Percentiles rank a stretch among this genome's conserved stretches.
These are phyloP conservation scores for Straminergon stramineum DNA, from an alignment of 225 moss, liverwort and hornwort genomes.

Conservation along the genomic window DNA sequence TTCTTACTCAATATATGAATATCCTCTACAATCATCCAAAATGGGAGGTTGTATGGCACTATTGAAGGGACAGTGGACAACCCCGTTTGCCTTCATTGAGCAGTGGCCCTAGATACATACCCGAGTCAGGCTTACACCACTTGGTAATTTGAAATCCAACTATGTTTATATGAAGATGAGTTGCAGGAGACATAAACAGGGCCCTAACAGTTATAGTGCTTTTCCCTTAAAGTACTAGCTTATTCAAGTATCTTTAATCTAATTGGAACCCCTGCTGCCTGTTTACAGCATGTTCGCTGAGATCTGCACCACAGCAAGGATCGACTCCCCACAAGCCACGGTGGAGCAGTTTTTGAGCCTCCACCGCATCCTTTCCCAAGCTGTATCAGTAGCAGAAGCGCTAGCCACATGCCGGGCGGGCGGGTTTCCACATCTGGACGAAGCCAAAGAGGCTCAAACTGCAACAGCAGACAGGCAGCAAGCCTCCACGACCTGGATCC, in stretches of 20 bases:
- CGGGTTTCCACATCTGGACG: constrained; percentile 1
- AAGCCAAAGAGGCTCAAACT: constrained; percentile 34
- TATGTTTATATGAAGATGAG: neutral
- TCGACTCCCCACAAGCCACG: constrained; percentile 61
- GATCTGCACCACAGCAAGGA: constrained; percentile 57
- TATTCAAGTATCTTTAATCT: neutral
- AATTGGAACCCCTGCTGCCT: neutral
- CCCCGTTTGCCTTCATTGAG: neutral
- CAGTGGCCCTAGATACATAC: neutral
- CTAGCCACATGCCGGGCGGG: constrained; percentile 35
- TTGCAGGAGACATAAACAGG: neutral
- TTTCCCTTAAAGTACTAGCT: neutral
- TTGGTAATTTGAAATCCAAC: neutral
- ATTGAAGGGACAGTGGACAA: neutral
- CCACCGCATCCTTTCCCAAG: constrained; percentile 55
- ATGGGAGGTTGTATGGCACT: neutral
- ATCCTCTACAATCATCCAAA: neutral
- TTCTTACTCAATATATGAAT: neutral
- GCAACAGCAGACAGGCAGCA: constrained; percentile 14
- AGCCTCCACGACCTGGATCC: constrained; percentile 28
- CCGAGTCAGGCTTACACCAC: neutral
- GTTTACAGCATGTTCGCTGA: constrained; percentile 88
- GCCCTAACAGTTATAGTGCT: neutral
- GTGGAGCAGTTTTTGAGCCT: constrained; percentile 85
- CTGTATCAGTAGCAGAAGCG: constrained; percentile 61